Evolutionary conservation across 345 rosid genomes (phyloP).

Genomic region (Euphorbia pulcherrima): DNA sequence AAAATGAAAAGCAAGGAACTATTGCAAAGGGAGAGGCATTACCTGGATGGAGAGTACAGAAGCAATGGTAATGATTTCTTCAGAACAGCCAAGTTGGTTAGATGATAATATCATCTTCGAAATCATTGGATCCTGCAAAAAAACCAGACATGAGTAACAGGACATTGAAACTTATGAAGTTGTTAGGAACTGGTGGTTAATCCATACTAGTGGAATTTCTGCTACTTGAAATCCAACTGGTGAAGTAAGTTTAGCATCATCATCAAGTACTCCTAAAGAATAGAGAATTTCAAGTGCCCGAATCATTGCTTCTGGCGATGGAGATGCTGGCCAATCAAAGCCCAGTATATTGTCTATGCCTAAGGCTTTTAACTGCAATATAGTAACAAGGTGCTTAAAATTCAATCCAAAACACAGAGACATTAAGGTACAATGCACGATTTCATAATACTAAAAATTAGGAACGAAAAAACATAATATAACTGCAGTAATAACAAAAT

Average conservation of each 20-base stretch:
- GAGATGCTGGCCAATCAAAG: constrained; percentile 96
- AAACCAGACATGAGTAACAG: not conserved
- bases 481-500: not conserved
- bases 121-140: constrained; percentile 79
- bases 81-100: constrained; percentile 78
- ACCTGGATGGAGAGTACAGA: constrained; percentile 89
- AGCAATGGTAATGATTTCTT: constrained; percentile 79
- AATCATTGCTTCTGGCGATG: constrained; percentile 84
- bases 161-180: not conserved
- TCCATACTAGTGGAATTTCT: constrained; percentile 82
- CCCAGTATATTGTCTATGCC: constrained; percentile 93
- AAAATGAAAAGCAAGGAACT: not conserved
- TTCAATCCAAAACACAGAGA: not conserved
- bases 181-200: not conserved
- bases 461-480: not conserved
- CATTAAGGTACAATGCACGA: not conserved
- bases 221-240: constrained; percentile 97
- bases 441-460: not conserved
- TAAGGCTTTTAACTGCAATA: constrained; percentile 73
- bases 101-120: constrained; percentile 95
- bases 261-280: constrained; percentile 84
- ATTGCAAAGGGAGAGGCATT: constrained; percentile 15
- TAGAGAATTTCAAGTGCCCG: constrained; percentile 91
- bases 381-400: constrained; percentile 13
- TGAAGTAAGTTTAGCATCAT: constrained; percentile 95